Evolutionary conservation across 306 rosid genomes (phyloP), one percentile per base, ranked within the genome.

Genomic region (Echinosophora koreensis): DNA sequence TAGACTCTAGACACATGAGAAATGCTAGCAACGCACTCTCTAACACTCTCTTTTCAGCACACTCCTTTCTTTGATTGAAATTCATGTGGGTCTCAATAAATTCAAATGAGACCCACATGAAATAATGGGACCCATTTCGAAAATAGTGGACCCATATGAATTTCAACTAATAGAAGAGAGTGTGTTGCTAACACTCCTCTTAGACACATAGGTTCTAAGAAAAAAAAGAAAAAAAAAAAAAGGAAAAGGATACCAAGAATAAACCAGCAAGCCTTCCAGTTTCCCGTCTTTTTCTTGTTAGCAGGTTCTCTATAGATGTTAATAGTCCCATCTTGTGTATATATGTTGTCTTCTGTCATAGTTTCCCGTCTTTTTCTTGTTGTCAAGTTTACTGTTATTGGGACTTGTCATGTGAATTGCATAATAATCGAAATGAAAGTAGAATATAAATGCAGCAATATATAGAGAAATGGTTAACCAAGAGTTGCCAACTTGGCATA

Each of bases 231-330:
- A 65, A 1, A 60, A 47, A 68, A 58, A 13, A 18, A 14, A 7
- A 15, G 28, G 28, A 22, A 81, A 63, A 3, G 1, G 54, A 55
- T 88, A 93, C 96, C 97, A 66, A 92, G 97, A 87, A 92, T 89
- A 56, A 81, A 92, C 49, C 83, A 91, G 80, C 96, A 92, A 2
- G 96, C 92, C 78, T 60, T 89, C 97, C 97, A 92, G 10, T 92
- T 80, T 80, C 97, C 97, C 8, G 96, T 90, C 82, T 82, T 90
- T 41, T 70, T 84, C 90, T 88, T 93, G 69, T 72, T 82, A 61
- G 97, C 96, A 35, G 92, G 94, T 6, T 87, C 89, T 67, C 60
- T 82, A 30, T 51, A 37, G 76, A 87, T 64, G 75, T 81, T 84
- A 66, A 86, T 18, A 32, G 96, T 93, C 8, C 97, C 96, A 81